Evolutionary conservation across 179 eudicot species (phyloP).

Genomic region (Silene noctiflora): DNA sequence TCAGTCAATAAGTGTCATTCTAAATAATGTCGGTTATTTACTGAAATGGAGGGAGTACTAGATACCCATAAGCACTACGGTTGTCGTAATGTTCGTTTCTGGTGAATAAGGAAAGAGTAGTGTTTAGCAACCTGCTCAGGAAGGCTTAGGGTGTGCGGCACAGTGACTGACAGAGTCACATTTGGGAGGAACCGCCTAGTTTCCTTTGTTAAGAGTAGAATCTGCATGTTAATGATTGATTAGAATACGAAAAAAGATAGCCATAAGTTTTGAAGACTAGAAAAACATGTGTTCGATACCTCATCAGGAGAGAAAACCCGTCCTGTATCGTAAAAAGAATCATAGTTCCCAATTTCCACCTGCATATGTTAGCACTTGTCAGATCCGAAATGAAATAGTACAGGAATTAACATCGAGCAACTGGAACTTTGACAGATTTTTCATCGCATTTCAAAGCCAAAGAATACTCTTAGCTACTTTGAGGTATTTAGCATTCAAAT

Average conservation of each 20-base stretch:
- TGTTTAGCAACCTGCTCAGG: slow-evolving; percentile 61
- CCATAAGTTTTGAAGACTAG: no score
- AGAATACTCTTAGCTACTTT: no score
- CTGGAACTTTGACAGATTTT: no score
- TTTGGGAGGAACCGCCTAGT: slow-evolving; percentile 68
- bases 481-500: not conserved
- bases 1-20: no score
- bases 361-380: slow-evolving; percentile 27
- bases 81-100: not conserved
- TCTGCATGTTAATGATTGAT: slow-evolving; percentile 35
- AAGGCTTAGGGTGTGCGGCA: slow-evolving; percentile 89
- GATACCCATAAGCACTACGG: no score
- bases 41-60: no score
- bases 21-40: no score
- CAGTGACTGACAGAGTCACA: slow-evolving; percentile 72
- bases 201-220: slow-evolving; percentile 62
- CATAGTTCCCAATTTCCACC: slow-evolving; percentile 96
- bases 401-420: not conserved
- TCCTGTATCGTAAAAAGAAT: slow-evolving; percentile 81
- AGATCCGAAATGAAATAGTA: not conserved
- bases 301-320: slow-evolving; percentile 69
- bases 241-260: not conserved
- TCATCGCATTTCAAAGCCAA: no score
- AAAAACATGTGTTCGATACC: slow-evolving; percentile 35
- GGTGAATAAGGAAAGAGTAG: not conserved